Base-by-base conservation (phyloP, 108 stramenopile species). In the Fragilariopsis cylindrus region DNA sequence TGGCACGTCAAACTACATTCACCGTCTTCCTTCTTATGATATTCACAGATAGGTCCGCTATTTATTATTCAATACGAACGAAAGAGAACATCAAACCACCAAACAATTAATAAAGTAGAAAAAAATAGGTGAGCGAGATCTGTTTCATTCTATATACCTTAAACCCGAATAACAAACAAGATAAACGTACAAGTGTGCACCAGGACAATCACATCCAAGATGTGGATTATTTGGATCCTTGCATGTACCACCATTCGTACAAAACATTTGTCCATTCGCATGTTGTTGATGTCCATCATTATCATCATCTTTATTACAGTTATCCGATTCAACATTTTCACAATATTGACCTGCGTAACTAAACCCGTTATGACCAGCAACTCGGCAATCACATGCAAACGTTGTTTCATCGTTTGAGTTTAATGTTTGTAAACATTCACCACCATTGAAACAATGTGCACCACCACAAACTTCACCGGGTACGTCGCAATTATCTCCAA, bases 361-460 rank as follows among this genome's bases (percentile, higher is more conserved):
- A 3, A 16, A 48, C 3, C 57, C 62, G 44, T 56, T 52, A 11
- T 18, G 49, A 15, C 30, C 53, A 9, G 74, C 79, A 4, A 16
- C 48, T 1, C 72, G 56, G 54, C 79, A 80, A 45, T 80, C 79
- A 50, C 79, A 80, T 15, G 69, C 71, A 44, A 40, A 73, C 7
- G 63, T 60, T 7, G 50, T 70, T 19, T 70, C 46, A 4, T 73
- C 79, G 52, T 76, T 72, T 12, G 57, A 52, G 19, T 70, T 71
- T 15, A 69, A 43, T 9, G 75, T 72, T 21, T 73, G 41, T 3
- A 82, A 42, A 39, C 83, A 84, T 8, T 48, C 62, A 3, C 58
- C 82, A 11, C 86, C 86, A 68, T 87, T 78, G 67, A 82, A 84
- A 60, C 87, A 87, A 67, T 78, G 65, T 16, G 65, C 62, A 19